phyloP scores from a whole-genome alignment of 495 filamentous ascomycete species.

The Hypoxylon subgilvum region DNA sequence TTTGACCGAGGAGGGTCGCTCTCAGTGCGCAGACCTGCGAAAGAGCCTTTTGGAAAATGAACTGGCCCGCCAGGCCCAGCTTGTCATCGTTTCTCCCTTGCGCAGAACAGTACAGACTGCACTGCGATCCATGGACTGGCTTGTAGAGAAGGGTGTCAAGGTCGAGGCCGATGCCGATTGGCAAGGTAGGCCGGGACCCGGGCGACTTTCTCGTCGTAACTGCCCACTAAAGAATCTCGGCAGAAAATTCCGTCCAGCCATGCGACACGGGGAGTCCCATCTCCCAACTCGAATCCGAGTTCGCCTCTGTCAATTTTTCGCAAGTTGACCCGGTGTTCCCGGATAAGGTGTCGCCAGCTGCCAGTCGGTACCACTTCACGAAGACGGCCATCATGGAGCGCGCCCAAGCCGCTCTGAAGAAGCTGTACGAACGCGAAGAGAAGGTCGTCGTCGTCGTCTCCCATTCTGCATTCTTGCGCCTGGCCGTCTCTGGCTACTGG shows the following conservation, averaged over 20 bases:
- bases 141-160: slow-evolving; percentile 59
- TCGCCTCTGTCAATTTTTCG: slow-evolving; percentile 60
- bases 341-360: slow-evolving; percentile 56
- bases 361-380: slow-evolving; percentile 53
- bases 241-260: slow-evolving; percentile 62
- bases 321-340: slow-evolving; percentile 61
- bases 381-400: slow-evolving; percentile 54
- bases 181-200: slow-evolving; percentile 48
- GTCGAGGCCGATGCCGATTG: slow-evolving; percentile 60
- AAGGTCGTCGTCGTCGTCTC: slow-evolving; percentile 66
- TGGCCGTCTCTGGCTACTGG: slow-evolving; percentile 52
- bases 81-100: slow-evolving; percentile 66
- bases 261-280: slow-evolving; percentile 63
- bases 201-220: background rate
- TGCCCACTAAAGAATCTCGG: slow-evolving; percentile 9
- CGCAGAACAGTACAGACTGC: slow-evolving; percentile 64
- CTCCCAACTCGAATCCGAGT: slow-evolving; percentile 49
- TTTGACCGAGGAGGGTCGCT: slow-evolving; percentile 59
- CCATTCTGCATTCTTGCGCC: slow-evolving; percentile 64
- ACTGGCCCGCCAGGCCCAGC: slow-evolving; percentile 57
- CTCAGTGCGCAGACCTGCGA: slow-evolving; percentile 58
- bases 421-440: slow-evolving; percentile 59
- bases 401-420: slow-evolving; percentile 53
- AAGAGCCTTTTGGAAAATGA: slow-evolving; percentile 52
- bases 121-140: slow-evolving; percentile 54